phyloP scores from a whole-genome alignment of 805 yeast species.

The Zygoascus bituminiphila region DNA sequence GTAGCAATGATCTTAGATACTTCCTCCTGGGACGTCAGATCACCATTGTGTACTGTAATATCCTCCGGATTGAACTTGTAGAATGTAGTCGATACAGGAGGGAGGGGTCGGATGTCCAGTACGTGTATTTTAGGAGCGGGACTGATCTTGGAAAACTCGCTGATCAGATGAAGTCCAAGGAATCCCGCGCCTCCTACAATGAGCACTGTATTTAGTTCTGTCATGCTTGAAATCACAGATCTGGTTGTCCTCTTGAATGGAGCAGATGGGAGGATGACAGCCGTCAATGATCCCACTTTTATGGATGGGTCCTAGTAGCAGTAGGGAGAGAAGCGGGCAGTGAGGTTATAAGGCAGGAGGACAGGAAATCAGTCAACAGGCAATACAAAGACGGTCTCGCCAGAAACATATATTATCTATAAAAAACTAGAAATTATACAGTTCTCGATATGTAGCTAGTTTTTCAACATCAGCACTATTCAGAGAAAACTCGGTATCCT shows the following conservation, averaged over 20 bases:
- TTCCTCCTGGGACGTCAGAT: constrained; percentile 67
- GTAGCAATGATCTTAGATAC: constrained; percentile 52
- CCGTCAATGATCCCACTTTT: too few species aligned
- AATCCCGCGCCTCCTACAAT: constrained; percentile 96
- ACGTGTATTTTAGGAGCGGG: constrained; percentile 74
- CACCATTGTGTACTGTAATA: constrained; percentile 67
- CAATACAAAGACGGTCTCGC: too few species aligned
- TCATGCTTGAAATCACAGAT: background rate
- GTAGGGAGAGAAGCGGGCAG: too few species aligned
- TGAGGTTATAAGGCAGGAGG: too few species aligned
- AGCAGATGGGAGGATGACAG: too few species aligned
- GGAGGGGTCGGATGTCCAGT: constrained; percentile 85
- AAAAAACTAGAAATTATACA: background rate
- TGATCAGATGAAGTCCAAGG: constrained; percentile 82
- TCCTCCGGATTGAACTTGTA: constrained; percentile 61
- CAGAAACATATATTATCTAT: background rate
- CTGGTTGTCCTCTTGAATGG: too few species aligned
- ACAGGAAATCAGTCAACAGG: too few species aligned
- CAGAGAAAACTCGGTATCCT: background rate
- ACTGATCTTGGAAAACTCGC: constrained; percentile 60
- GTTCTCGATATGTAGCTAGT: background rate
- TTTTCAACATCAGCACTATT: background rate
- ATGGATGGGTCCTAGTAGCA: too few species aligned
- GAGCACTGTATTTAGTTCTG: constrained; percentile 46
- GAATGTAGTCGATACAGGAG: constrained; percentile 51